A percentile compares a stretch with the other conserved stretches of the same genome.
Evolutionary conservation across 306 rosid genomes (phyloP).

Genomic region (Lathyrus tuberosus): DNA sequence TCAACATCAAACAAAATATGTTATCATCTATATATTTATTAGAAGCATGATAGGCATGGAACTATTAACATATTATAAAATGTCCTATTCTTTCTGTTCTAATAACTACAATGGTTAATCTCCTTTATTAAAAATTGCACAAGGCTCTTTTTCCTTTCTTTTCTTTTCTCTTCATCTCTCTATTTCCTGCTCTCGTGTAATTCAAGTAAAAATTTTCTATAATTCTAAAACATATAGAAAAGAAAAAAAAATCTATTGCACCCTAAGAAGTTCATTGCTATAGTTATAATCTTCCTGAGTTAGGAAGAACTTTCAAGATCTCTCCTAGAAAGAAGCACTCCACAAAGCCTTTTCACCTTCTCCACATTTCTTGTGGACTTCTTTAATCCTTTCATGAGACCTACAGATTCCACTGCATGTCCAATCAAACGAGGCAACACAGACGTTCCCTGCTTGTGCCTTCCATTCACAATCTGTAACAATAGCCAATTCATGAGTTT

Average conservation of each 20-base stretch:
- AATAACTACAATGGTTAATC: conserved; percentile 62
- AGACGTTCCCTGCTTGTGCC: conserved; percentile 94
- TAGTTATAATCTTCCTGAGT: conserved; percentile 56
- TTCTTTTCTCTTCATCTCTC: conserved; percentile 2
- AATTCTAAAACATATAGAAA: conserved; percentile 43
- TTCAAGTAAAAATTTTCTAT: conserved; percentile 49
- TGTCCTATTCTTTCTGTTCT: conserved; percentile 52
- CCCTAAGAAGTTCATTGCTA: conserved; percentile 39
- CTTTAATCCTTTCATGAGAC: conserved; percentile 93
- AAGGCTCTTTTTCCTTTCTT: conserved; percentile 38
- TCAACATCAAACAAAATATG: conserved; percentile 36
- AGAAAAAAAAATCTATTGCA: conserved; percentile 31
- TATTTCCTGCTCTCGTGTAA: conserved; percentile 41
- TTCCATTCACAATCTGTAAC: conserved; percentile 98
- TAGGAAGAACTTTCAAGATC: conserved; percentile 56
- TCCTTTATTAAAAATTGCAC: conserved; percentile 65
- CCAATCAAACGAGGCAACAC: conserved; percentile 98
- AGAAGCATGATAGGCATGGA: conserved; percentile 64
- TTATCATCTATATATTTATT: conserved; percentile 45
- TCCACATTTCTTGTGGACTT: conserved; percentile 88
- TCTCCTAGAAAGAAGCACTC: conserved; percentile 67
- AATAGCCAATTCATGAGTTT: conserved; percentile 3
- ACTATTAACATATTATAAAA: conserved; percentile 54
- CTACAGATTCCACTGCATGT: conserved; percentile 97
- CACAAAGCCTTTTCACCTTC: conserved; percentile 92